Percentiles rank a stretch among this genome's conserved stretches.
Evolutionary conservation across 805 yeast genomes (phyloP).

Genomic region (Saccharomycopsis selenospora): DNA sequence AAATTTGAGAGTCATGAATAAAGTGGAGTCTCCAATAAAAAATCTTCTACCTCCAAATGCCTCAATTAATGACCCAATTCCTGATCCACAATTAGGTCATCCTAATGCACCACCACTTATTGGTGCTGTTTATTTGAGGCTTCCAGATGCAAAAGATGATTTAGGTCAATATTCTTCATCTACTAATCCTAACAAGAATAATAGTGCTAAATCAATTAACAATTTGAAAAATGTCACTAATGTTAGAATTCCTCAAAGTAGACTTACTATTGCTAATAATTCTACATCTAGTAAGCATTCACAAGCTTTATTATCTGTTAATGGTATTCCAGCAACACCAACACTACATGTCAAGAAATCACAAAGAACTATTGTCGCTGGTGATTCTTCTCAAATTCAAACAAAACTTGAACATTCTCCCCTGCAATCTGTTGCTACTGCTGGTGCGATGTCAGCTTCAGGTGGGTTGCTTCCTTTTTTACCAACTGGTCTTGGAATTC

Average conservation of each 20-base stretch:
- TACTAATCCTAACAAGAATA: constrained; percentile 12
- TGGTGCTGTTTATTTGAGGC: constrained; percentile 82
- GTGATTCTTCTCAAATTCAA: too few species aligned
- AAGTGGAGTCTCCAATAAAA: constrained; percentile 79
- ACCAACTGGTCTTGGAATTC: neutral
- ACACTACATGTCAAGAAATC: too few species aligned
- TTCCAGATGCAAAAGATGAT: constrained; percentile 72
- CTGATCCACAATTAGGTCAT: constrained; percentile 75
- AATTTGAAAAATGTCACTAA: constrained; percentile 19
- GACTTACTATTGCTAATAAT: neutral
- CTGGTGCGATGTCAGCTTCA: neutral
- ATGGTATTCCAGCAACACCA: neutral
- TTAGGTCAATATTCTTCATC: constrained; percentile 38
- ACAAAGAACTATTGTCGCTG: too few species aligned
- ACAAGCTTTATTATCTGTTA: neutral
- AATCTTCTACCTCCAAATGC: constrained; percentile 72
- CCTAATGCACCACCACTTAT: constrained; percentile 89
- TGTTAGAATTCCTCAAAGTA: constrained; percentile 16
- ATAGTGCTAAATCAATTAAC: constrained; percentile 16
- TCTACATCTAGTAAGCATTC: neutral
- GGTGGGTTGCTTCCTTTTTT: neutral
- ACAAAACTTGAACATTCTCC: too few species aligned
- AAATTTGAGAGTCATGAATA: constrained; percentile 60
- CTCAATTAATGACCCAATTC: constrained; percentile 62
- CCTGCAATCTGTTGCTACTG: neutral